Conservation (phyloP, 495 filamentous ascomycete species). For the Talaromyces borbonicus region DNA sequence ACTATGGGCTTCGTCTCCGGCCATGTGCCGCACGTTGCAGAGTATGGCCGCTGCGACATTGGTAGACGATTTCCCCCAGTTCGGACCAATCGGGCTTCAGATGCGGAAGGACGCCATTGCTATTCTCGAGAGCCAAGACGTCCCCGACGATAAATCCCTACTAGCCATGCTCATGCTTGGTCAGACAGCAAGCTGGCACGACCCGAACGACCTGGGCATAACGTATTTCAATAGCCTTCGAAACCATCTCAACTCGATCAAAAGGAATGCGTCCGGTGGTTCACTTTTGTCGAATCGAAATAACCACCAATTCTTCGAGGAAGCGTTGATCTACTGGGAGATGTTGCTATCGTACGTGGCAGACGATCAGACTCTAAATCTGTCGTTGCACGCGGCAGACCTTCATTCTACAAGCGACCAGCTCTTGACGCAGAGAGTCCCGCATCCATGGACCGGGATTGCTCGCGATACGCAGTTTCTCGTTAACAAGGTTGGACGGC, state of each 20-base stretch:
- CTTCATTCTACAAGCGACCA: conserved; percentile 6
- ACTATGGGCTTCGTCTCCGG: conserved; percentile 45
- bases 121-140: conserved; percentile 34
- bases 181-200: conserved; percentile 48
- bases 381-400: conserved; percentile 22
- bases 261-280: conserved; percentile 10
- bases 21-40: conserved; percentile 50
- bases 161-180: conserved; percentile 46
- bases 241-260: conserved; percentile 31
- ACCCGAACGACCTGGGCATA: conserved; percentile 43
- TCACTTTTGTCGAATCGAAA: conserved; percentile 22
- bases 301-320: conserved; percentile 48
- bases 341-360: conserved; percentile 50
- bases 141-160: conserved; percentile 39
- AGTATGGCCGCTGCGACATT: conserved; percentile 53
- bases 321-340: conserved; percentile 50
- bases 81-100: conserved; percentile 38
- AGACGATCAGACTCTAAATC: conserved; percentile 29
- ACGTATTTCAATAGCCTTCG: conserved; percentile 37
- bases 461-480: conserved; percentile 43
- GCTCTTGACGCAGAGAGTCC: conserved; percentile 25
- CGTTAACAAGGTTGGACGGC: conserved; percentile 44
- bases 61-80: conserved; percentile 46
- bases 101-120: conserved; percentile 43
- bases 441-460: conserved; percentile 52